A percentile compares a stretch with the other conserved stretches of the same genome.
Evolutionary conservation across 2,329 filamentous ascomycete genomes (phyloP).

Genomic region (Diplodia intermedia): DNA sequence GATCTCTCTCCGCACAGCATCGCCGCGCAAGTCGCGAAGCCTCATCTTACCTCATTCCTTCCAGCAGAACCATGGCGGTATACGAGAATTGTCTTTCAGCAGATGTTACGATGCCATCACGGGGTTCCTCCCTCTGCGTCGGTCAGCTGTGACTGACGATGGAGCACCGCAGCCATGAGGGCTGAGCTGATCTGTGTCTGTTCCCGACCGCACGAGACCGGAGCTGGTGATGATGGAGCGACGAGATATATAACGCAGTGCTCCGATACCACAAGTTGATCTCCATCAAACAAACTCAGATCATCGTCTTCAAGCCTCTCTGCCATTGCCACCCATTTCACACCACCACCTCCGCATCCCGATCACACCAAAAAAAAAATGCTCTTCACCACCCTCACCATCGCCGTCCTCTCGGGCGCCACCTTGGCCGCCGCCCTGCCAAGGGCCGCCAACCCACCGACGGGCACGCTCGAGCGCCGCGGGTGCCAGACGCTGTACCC

Average conservation of each 20-base stretch:
- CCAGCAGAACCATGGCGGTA: neutral
- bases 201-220: neutral
- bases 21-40: neutral
- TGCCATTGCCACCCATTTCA: too few species aligned
- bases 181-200: neutral
- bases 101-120: slow-evolving; percentile 26
- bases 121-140: neutral
- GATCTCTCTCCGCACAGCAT: slow-evolving; percentile 19
- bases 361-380: slow-evolving; percentile 31
- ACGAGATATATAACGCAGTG: neutral
- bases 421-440: slow-evolving; percentile 35
- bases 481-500: slow-evolving; percentile 38
- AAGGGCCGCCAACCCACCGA: slow-evolving; percentile 27
- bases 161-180: neutral
- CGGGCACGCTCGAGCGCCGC: slow-evolving; percentile 34
- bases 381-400: slow-evolving; percentile 37
- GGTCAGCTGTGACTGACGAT: neutral
- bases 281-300: slow-evolving; percentile 1
- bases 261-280: neutral
- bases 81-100: slow-evolving; percentile 20
- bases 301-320: neutral
- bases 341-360: too few species aligned
- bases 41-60: slow-evolving; percentile 15
- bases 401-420: slow-evolving; percentile 34
- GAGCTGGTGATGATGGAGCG: neutral